These are phyloP conservation scores for Aspergillus clavatus DNA, from an alignment of 2,329 filamentous ascomycete species.

Conservation along the genomic window DNA sequence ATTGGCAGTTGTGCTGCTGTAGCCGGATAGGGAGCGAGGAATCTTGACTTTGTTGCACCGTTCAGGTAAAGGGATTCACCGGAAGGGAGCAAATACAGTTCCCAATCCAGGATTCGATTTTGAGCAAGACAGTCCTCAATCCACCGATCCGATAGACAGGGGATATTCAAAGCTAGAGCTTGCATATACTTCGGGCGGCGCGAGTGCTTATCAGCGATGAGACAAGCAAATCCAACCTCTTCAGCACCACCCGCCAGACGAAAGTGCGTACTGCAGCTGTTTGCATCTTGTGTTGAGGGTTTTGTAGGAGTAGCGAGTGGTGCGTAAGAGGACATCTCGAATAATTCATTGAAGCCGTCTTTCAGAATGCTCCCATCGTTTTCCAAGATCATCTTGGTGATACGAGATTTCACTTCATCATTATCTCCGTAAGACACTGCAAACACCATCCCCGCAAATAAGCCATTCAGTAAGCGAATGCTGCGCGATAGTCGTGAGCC, in stretches of 20 bases:
- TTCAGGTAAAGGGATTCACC: conserved; percentile 73
- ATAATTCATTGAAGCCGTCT: conserved; percentile 76
- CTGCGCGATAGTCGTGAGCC: conserved; percentile 46
- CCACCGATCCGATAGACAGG: conserved; percentile 81
- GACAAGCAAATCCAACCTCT: conserved; percentile 68
- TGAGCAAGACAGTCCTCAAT: conserved; percentile 65
- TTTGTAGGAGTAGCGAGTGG: conserved; percentile 25
- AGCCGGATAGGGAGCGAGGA: conserved; percentile 58
- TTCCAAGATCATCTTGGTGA: conserved; percentile 60
- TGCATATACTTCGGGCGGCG: conserved; percentile 91
- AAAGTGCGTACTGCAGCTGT: conserved; percentile 36
- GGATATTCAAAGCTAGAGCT: conserved; percentile 81
- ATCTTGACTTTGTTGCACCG: conserved; percentile 71
- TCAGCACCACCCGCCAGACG: conserved; percentile 51
- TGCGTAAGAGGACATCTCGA: conserved; percentile 47
- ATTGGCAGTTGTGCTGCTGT: conserved; percentile 51
- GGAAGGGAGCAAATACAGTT: conserved; percentile 76
- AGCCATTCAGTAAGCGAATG: conserved; percentile 27
- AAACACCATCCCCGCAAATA: conserved; percentile 83
- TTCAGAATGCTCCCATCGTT: conserved; percentile 69
- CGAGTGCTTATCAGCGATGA: conserved; percentile 82
- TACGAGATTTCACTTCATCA: conserved; percentile 50
- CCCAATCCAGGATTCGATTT: conserved; percentile 64
- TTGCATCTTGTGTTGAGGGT: conserved; percentile 14
- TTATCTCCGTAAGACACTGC: conserved; percentile 69